Conservation (phyloP, 2,329 filamentous ascomycete genomes). For the Penicillium italicum region DNA sequence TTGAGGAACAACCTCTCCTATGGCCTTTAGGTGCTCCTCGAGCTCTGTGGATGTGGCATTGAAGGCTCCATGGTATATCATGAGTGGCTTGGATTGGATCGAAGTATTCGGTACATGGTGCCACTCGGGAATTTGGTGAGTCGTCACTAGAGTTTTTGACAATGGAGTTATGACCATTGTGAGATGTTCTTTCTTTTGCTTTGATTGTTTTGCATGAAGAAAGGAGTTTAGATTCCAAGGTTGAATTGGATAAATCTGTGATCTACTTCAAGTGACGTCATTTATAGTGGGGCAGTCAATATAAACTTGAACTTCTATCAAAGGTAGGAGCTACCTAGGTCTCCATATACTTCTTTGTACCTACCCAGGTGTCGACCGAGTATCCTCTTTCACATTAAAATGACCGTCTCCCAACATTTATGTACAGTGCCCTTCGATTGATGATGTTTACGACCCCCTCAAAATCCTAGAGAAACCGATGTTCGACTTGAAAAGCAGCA, state of each 20-base stretch:
- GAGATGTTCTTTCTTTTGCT: neutral
- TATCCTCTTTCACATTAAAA: too few relatives aligned
- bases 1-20: conserved; percentile 58
- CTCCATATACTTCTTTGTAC: neutral
- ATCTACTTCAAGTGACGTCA: neutral
- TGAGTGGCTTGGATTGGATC: conserved; percentile 59
- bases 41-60: conserved; percentile 49
- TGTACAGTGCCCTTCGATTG: too few relatives aligned
- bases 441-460: too few relatives aligned
- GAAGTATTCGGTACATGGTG: conserved; percentile 61
- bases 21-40: conserved; percentile 52
- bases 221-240: neutral
- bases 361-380: too few relatives aligned
- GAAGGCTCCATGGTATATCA: conserved; percentile 64
- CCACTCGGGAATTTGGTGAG: conserved; percentile 58
- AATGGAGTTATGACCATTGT: conserved; percentile 44
- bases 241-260: neutral
- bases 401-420: too few relatives aligned
- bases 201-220: neutral
- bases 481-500: too few relatives aligned
- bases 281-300: neutral
- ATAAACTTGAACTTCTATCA: too few relatives aligned
- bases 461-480: too few relatives aligned
- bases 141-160: conserved; percentile 53
- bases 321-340: neutral